Conservation (phyloP, 169 alveolate genomes). For the Cryptosporidium felis region DNA sequence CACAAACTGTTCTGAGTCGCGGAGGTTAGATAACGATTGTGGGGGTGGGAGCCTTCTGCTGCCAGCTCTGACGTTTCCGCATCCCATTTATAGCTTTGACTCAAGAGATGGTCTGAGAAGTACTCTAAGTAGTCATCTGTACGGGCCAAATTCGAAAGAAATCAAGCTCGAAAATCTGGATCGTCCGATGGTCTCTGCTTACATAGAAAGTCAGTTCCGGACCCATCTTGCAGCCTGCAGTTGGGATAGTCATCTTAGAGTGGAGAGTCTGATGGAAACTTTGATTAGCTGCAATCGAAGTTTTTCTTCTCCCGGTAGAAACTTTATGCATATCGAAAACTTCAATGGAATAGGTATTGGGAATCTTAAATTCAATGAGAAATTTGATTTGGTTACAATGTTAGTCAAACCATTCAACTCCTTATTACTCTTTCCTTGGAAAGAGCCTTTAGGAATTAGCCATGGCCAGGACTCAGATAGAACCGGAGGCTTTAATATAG, state of each 20-base stretch:
- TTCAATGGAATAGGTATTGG: not conserved
- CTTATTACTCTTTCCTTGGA: conserved; percentile 48
- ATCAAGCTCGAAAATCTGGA: conserved; percentile 23
- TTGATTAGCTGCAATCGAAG: not conserved
- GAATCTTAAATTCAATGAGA: not conserved
- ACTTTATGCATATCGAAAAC: no score
- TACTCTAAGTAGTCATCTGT: conserved; percentile 2
- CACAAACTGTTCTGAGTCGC: no score
- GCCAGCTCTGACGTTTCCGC: not conserved
- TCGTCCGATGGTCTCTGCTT: not conserved
- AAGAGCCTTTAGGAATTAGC: not conserved
- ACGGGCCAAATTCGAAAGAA: not conserved
- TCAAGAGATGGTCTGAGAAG: not conserved
- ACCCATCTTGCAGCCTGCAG: no score
- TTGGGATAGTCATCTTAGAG: no score
- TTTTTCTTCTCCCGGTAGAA: no score
- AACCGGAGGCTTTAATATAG: not conserved
- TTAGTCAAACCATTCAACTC: conserved; percentile 34
- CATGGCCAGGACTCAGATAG: not conserved
- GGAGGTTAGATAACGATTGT: no score
- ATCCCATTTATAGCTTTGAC: conserved; percentile 2
- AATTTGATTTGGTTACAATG: not conserved
- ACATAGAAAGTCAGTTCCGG: no score
- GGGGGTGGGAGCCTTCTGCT: no score
- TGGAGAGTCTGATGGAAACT: conserved; percentile 16